Base-by-base conservation (phyloP, 2,329 filamentous ascomycete genomes). In the Ceratocystis harringtonii region DNA sequence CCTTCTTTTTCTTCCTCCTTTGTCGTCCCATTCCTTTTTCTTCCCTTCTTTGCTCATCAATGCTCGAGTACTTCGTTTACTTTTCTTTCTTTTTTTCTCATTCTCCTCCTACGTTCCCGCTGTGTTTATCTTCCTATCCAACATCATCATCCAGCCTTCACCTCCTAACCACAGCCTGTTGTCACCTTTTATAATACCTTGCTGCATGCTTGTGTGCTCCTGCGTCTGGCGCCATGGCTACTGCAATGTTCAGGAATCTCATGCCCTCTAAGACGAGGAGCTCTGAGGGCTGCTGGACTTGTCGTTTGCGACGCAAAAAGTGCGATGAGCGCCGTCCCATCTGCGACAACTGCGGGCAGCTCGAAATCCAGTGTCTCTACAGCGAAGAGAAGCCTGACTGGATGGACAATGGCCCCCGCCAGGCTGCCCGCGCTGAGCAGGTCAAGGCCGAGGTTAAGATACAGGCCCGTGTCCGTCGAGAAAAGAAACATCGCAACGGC, bases 271-370 rank as follows among this genome's bases (percentile, higher is more conserved):
- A 68, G 62, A 41, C 66, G 15, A 64, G 66, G 25, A 68, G 66
- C 57, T 68, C 66, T 3, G 66, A 68, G 28, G 81, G 81, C 67
- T 85, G 82, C 71, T 84, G 81, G 81, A 85, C 81, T 1, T 85
- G 83, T 69, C 78, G 82, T 25, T 75, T 84, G 10, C 79, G 83
- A 22, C 80, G 80, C 69, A 86, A 85, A 70, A 84, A 84, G 70
- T 86, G 83, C 71, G 81, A 84, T 68, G 80, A 83, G 70, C 74
- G 70, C 28, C 77, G 75, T 1, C 81, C 82, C 10, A 70, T 77
- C 8, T 86, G 83, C 71, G 74, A 77, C 5, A 74, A 71, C 44
- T 86, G 83, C 72, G 71, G 73, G 15, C 71, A 74, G 1, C 77
- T 86, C n/a, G 76, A 80, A 61, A 84, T 85, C 66, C 78, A 77